These are phyloP conservation scores for Cutaneotrichosporon spelunceum DNA, from an alignment of 1,284 basidiomycete genomes.

Conservation along the genomic window DNA sequence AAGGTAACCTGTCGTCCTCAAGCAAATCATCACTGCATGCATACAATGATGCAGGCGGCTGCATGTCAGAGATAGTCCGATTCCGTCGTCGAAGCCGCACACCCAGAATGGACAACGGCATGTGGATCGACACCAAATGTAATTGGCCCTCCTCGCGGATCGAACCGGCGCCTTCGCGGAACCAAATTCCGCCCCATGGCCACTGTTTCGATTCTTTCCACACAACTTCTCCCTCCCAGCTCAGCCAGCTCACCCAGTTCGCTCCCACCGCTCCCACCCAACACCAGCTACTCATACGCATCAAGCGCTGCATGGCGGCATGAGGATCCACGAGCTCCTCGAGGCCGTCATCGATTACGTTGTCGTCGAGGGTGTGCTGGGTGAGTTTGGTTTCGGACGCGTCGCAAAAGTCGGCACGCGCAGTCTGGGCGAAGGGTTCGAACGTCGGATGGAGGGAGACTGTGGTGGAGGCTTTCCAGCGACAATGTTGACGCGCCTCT, in stretches of 20 bases:
- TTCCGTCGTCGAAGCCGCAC: background rate
- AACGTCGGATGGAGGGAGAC: constrained; percentile 12
- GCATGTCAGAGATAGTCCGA: background rate
- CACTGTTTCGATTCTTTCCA: background rate
- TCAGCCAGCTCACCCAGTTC: background rate
- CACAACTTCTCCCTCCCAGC: background rate
- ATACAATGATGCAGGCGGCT: too few relatives aligned
- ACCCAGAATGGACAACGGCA: background rate
- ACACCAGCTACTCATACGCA: background rate
- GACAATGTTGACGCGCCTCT: constrained; percentile 5
- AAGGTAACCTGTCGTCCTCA: too few relatives aligned
- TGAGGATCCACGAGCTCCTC: constrained; percentile 48
- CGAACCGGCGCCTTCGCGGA: background rate
- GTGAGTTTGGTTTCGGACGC: constrained; percentile 30
- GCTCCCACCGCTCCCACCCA: background rate
- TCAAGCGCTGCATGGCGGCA: constrained; percentile 13
- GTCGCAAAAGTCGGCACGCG: constrained; percentile 15
- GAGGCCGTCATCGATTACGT: constrained; percentile 45
- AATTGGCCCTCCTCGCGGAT: background rate
- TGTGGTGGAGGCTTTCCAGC: constrained; percentile 21
- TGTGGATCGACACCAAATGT: background rate
- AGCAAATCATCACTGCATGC: too few relatives aligned
- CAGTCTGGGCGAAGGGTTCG: constrained; percentile 16
- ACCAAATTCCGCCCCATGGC: background rate
- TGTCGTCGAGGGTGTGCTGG: constrained; percentile 42